Percentiles rank a stretch among this genome's conserved stretches.
phyloP scores from a whole-genome alignment of 768 basidiomycete genomes.

The Auricularia heimuer region DNA sequence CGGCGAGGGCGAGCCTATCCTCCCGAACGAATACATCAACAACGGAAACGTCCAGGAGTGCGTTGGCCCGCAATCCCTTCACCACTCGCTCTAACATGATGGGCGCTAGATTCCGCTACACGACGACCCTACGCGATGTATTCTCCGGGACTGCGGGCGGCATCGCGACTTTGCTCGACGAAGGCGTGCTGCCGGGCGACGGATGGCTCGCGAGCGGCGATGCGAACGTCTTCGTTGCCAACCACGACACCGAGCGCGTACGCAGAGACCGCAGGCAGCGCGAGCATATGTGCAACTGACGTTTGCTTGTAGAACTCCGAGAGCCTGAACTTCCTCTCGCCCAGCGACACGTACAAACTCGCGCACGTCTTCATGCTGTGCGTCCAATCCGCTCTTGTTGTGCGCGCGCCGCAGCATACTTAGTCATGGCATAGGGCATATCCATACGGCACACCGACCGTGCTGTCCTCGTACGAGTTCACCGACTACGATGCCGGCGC shows the following conservation, averaged over 20 bases:
- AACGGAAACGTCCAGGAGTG: conserved; percentile 62
- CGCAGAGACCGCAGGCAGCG: too few species aligned
- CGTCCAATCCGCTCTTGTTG: neutral
- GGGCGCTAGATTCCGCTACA: conserved; percentile 44
- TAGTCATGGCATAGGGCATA: conserved; percentile 29
- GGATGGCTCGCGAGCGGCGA: conserved; percentile 46
- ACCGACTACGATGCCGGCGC: conserved; percentile 41
- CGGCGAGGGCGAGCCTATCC: conserved; percentile 41
- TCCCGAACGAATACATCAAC: conserved; percentile 44
- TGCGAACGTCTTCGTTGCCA: conserved; percentile 58
- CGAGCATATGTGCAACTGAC: too few species aligned
- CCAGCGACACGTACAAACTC: conserved; percentile 51
- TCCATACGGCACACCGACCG: conserved; percentile 54
- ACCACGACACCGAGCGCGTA: conserved; percentile 61
- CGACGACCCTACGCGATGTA: conserved; percentile 38
- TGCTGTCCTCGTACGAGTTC: conserved; percentile 45
- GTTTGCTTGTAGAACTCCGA: conserved; percentile 22
- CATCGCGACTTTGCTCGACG: conserved; percentile 41
- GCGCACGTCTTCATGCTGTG: conserved; percentile 52
- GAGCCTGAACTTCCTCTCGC: conserved; percentile 48
- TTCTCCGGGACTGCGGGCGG: conserved; percentile 34
- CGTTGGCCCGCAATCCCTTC: conserved; percentile 5
- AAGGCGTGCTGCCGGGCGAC: conserved; percentile 41
- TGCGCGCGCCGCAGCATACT: neutral
- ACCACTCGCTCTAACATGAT: neutral